Evolutionary conservation across 163 green algal genomes (phyloP).

Genomic region (Scenedesmus sp.): DNA sequence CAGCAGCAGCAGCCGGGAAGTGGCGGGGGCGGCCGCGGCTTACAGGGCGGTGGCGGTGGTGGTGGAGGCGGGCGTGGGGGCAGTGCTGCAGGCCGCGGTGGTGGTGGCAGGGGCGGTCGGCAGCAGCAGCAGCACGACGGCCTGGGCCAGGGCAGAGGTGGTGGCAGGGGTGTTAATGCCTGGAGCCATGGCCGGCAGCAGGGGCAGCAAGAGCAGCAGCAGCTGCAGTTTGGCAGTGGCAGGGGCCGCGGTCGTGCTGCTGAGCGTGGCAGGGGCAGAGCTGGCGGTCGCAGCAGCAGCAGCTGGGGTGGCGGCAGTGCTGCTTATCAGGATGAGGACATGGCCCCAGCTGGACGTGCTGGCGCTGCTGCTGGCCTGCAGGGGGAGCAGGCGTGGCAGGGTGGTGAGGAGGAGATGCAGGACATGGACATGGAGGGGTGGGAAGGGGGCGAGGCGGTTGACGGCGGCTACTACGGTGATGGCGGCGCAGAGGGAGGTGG

Average conservation of each 20-base stretch:
- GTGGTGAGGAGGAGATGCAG: constrained; percentile 19
- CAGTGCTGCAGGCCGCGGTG: not conserved
- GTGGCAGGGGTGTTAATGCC: not conserved
- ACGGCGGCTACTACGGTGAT: not conserved
- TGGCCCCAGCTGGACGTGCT: not conserved
- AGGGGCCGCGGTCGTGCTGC: not conserved
- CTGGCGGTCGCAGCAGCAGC: constrained; percentile 1
- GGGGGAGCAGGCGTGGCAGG: constrained; percentile 1
- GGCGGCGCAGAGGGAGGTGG: not conserved
- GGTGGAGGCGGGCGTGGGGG: not conserved
- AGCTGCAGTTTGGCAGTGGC: not conserved
- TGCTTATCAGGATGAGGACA: not conserved
- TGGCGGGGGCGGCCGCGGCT: not conserved
- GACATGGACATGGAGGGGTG: constrained; percentile 18
- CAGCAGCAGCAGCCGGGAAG: not conserved
- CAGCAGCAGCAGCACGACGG: constrained; percentile 10
- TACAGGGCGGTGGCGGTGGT: not conserved
- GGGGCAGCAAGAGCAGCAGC: constrained; percentile 21
- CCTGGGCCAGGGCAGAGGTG: not conserved
- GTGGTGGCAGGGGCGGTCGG: not conserved
- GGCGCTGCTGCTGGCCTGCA: not conserved
- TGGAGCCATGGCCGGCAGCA: constrained; percentile 1
- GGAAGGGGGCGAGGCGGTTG: not conserved
- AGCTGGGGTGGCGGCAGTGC: not conserved
- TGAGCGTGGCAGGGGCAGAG: not conserved